Evolutionary conservation across 352 stramenopile species (phyloP).

Genomic region (Halophytophthora polymorphica): DNA sequence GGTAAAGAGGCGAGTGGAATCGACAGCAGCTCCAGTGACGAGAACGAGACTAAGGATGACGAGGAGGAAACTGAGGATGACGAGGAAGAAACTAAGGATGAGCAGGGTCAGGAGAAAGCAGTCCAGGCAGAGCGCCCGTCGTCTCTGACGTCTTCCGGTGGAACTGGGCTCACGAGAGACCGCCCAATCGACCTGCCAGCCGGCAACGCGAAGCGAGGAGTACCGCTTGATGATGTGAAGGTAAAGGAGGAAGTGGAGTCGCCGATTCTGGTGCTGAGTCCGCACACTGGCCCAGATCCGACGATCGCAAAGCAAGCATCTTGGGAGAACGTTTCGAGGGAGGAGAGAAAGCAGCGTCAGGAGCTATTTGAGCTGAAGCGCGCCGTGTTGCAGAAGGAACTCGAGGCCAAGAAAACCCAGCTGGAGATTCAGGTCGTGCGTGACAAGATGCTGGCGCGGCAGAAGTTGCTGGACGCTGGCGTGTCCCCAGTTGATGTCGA

Average conservation of each 20-base stretch:
- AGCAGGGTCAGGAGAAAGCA: conserved; percentile 27
- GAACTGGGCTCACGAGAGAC: too few relatives aligned
- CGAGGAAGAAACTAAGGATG: conserved; percentile 5
- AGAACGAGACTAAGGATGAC: neutral
- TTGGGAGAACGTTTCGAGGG: too few relatives aligned
- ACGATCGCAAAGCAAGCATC: too few relatives aligned
- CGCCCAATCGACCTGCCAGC: too few relatives aligned
- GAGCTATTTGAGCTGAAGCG: conserved; percentile 23
- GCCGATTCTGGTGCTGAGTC: too few relatives aligned
- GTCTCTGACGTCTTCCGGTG: too few relatives aligned
- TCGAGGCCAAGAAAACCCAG: conserved; percentile 18
- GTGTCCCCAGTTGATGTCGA: conserved; percentile 37
- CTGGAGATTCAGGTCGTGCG: conserved; percentile 36
- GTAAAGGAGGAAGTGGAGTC: too few relatives aligned
- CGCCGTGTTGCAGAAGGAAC: conserved; percentile 23
- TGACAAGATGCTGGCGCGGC: conserved; percentile 41
- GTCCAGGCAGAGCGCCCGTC: too few relatives aligned
- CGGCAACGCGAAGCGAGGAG: too few relatives aligned
- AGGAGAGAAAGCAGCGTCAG: conserved; percentile 25
- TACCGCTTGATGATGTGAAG: too few relatives aligned
- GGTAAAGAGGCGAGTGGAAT: neutral
- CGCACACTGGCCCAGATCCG: too few relatives aligned
- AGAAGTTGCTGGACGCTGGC: conserved; percentile 45
- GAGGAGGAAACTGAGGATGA: conserved; percentile 5
- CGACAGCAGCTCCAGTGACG: neutral